Conservation (phyloP, 2,329 filamentous ascomycete genomes). For the Phialophora expanda region DNA sequence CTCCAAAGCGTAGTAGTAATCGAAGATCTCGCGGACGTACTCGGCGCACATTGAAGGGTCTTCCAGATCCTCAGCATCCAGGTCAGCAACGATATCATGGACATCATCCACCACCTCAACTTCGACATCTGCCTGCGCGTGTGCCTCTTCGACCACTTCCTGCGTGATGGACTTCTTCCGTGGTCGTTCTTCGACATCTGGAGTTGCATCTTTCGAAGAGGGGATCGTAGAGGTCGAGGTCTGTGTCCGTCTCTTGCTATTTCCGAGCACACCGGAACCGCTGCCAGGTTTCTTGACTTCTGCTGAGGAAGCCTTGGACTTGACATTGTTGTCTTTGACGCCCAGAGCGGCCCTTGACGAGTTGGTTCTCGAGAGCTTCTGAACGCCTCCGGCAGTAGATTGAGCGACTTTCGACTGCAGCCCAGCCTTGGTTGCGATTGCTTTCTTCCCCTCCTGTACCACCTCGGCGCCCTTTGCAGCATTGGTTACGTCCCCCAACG, state of each 20-base stretch:
- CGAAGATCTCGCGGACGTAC: constrained; percentile 96
- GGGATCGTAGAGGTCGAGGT: constrained; percentile 45
- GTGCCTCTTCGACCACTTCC: constrained; percentile 51
- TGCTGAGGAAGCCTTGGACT: constrained; percentile 60
- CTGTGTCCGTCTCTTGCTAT: constrained; percentile 70
- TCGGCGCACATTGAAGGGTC: constrained; percentile 98
- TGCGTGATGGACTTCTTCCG: constrained; percentile 69
- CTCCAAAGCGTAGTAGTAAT: constrained; percentile 90
- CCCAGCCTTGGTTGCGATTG: constrained; percentile 64
- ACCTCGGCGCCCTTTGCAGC: constrained; percentile 74
- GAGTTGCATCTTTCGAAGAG: constrained; percentile 64
- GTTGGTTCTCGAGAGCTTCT: constrained; percentile 69
- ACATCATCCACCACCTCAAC: constrained; percentile 39
- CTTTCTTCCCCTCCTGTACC: constrained; percentile 74
- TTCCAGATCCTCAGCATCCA: constrained; percentile 86
- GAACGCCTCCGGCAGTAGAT: constrained; percentile 74
- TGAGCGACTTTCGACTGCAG: constrained; percentile 77
- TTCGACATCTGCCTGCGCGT: constrained; percentile 28
- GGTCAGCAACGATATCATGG: constrained; percentile 54
- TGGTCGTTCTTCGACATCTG: constrained; percentile 64
- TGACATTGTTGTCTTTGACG: constrained; percentile 67
- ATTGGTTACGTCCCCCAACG: constrained; percentile 94
- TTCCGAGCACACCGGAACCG: constrained; percentile 70
- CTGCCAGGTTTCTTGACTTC: constrained; percentile 75
- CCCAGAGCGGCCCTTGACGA: constrained; percentile 67